Evolutionary conservation across 2,329 filamentous ascomycete genomes (phyloP).

Genomic region (Aureobasidium leucospermi): DNA sequence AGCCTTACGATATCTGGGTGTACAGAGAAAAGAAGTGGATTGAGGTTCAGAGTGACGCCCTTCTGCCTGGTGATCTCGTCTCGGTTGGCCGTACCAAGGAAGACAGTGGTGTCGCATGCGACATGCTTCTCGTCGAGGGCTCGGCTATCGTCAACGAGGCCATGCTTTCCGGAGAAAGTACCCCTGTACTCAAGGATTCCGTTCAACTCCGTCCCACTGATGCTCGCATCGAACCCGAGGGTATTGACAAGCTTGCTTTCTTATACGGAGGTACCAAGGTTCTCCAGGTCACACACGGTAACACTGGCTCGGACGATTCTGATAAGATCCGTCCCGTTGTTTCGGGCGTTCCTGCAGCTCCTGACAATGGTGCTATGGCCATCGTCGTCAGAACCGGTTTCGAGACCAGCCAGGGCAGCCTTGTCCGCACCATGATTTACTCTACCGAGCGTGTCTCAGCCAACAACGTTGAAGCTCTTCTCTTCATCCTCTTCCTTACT

Average conservation of each 20-base stretch:
- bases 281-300: conserved; percentile 86
- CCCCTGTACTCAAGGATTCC: conserved; percentile 91
- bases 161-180: conserved; percentile 98
- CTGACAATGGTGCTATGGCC: conserved; percentile 89
- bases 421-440: conserved; percentile 99
- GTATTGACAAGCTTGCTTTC: conserved; percentile 92
- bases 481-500: conserved; percentile 94
- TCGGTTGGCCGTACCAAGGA: conserved; percentile 93
- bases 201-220: conserved; percentile 81
- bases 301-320: conserved; percentile 58
- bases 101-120: conserved; percentile 91
- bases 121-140: conserved; percentile 91
- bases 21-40: conserved; percentile 82
- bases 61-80: conserved; percentile 87
- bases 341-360: conserved; percentile 74
- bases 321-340: conserved; percentile 55
- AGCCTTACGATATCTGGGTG: conserved; percentile 92
- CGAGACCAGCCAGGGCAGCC: conserved; percentile 94
- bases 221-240: conserved; percentile 74
- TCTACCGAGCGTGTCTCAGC: conserved; percentile 98
- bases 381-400: conserved; percentile 96
- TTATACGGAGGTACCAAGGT: conserved; percentile 97
- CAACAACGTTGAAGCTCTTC: conserved; percentile 90
- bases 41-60: conserved; percentile 80
- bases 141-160: conserved; percentile 98